Evolutionary conservation across 2,329 filamentous ascomycete species (phyloP).

Genomic region (Aspergillus thermomutatus): DNA sequence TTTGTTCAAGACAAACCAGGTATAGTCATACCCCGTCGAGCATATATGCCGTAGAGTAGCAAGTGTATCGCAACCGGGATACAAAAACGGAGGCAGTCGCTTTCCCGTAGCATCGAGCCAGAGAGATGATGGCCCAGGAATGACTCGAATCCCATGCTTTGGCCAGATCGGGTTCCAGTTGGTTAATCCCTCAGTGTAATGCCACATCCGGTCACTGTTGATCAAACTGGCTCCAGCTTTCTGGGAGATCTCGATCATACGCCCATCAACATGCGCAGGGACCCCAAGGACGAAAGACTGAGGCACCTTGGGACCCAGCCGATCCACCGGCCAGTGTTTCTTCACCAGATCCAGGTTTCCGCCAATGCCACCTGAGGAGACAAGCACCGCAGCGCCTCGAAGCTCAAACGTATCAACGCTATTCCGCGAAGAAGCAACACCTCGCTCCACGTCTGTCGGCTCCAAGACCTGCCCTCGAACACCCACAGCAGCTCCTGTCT

Average conservation of each 20-base stretch:
- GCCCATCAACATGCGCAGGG: slow-evolving; percentile 62
- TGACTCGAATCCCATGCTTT: slow-evolving; percentile 57
- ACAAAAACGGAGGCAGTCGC: slow-evolving; percentile 55
- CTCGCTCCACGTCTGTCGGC: slow-evolving; percentile 49
- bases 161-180: slow-evolving; percentile 65
- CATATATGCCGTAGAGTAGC: slow-evolving; percentile 59
- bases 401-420: slow-evolving; percentile 54
- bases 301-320: slow-evolving; percentile 56
- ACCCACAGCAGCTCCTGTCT: slow-evolving; percentile 50
- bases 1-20: slow-evolving; percentile 60
- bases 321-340: slow-evolving; percentile 55
- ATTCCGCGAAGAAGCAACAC: slow-evolving; percentile 48
- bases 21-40: slow-evolving; percentile 60
- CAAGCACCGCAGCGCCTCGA: slow-evolving; percentile 50
- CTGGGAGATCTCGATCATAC: slow-evolving; percentile 59
- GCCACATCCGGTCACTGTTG: slow-evolving; percentile 65
- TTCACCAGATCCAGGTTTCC: slow-evolving; percentile 61
- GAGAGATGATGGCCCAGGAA: slow-evolving; percentile 49
- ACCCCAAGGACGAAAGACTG: slow-evolving; percentile 59
- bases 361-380: slow-evolving; percentile 59
- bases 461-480: slow-evolving; percentile 55
- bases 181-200: slow-evolving; percentile 61
- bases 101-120: slow-evolving; percentile 56
- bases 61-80: slow-evolving; percentile 57
- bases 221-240: slow-evolving; percentile 52